Conservation (phyloP, 495 filamentous ascomycete species). For the Aspergillus saccharolyticus region DNA sequence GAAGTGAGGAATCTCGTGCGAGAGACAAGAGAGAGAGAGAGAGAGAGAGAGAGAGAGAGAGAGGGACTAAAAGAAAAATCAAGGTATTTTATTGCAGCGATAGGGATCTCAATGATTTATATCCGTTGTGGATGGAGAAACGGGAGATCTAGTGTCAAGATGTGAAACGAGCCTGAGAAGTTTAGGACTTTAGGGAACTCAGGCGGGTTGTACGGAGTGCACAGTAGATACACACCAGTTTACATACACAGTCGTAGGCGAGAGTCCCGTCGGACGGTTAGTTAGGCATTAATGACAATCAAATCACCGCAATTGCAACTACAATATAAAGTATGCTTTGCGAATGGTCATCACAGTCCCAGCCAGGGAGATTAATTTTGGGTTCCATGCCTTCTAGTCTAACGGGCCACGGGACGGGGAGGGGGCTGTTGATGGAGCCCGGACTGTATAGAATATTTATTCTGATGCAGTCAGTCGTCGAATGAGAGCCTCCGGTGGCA, state of each 20-base stretch:
- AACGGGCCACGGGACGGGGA: slow-evolving; percentile 10
- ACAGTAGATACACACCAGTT: no score
- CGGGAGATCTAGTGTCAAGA: slow-evolving; percentile 2
- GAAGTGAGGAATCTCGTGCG: background rate
- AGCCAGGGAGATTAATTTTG: slow-evolving; percentile 10
- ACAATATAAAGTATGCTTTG: slow-evolving; percentile 6
- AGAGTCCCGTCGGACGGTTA: slow-evolving; percentile 1
- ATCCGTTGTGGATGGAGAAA: background rate
- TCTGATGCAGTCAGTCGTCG: slow-evolving; percentile 9
- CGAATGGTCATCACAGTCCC: slow-evolving; percentile 3
- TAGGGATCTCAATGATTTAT: slow-evolving; percentile 6
- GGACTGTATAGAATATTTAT: slow-evolving; percentile 4
- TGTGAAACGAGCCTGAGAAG: background rate
- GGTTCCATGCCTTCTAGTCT: slow-evolving; percentile 13
- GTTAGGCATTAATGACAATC: slow-evolving; percentile 6
- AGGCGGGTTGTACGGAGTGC: no score
- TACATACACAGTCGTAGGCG: no score
- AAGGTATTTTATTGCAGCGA: slow-evolving; percentile 1
- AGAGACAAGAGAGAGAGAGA: background rate
- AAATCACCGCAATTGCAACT: slow-evolving; percentile 6
- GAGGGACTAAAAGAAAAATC: background rate
- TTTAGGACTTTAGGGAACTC: no score
- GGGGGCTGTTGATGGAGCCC: slow-evolving; percentile 12
- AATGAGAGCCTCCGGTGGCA: background rate
- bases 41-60: background rate